phyloP scores from a whole-genome alignment of 768 basidiomycete species.

The Daedaleopsis nitida region DNA sequence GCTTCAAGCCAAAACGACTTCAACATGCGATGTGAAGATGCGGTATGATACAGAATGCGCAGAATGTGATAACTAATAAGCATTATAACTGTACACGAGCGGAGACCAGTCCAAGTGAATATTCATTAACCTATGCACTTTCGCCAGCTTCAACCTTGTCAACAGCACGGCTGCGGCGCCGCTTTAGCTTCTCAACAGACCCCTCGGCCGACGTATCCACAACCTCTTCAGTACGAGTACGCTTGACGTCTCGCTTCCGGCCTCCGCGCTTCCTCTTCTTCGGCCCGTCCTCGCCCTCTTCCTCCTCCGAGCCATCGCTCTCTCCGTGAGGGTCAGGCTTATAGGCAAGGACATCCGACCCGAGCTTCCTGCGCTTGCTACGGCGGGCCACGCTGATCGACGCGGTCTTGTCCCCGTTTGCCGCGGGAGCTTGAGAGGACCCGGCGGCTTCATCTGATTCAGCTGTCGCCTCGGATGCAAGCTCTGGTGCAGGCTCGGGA shows the following conservation, averaged over 20 bases:
- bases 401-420: not conserved
- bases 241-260: conserved; percentile 12
- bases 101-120: not conserved
- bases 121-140: not conserved
- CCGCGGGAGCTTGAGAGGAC: not conserved
- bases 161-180: not conserved
- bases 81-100: too few relatives aligned
- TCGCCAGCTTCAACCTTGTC: not conserved
- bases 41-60: too few relatives aligned
- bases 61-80: too few relatives aligned
- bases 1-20: too few relatives aligned
- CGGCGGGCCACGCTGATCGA: not conserved
- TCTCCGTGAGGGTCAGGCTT: conserved; percentile 34
- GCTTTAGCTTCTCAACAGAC: conserved; percentile 5
- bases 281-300: conserved; percentile 11
- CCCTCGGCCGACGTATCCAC: conserved; percentile 2
- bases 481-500: not conserved
- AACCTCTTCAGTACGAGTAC: conserved; percentile 9
- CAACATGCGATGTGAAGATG: too few relatives aligned
- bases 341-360: conserved; percentile 38
- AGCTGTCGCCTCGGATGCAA: not conserved
- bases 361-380: conserved; percentile 33
- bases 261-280: conserved; percentile 11
- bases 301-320: conserved; percentile 31
- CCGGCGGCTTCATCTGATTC: not conserved